Evolutionary conservation across 2,329 filamentous ascomycete species (phyloP), one percentile per base, ranked within the genome.

Genomic region (Chrysosporium keratinophilum): DNA sequence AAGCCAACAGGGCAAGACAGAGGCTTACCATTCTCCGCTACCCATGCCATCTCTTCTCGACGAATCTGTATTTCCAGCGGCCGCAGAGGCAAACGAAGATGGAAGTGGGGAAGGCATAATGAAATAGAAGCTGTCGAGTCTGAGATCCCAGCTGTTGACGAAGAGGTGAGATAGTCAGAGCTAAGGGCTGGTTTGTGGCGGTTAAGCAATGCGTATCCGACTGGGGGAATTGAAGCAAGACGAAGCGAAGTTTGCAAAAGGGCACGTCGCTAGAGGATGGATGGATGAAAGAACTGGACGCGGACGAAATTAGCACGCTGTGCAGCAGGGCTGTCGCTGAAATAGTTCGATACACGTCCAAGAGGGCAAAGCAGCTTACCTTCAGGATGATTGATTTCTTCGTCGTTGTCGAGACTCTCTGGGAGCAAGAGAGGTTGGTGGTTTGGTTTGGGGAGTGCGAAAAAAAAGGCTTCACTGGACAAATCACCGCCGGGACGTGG

Each of bases 81-180:
- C 86, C 64, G 86, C 86, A 67, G 86, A 88, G 69, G 86, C 86
- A 74, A 90, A 90, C 77, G 84, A 89, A 63, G 86, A 88, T 64
- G 85, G 83, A 70, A 88, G 79, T 74, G 85, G 83, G 69, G 83
- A 81, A 74, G 84, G 80, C 85, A 88, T 79, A 64, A 61, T 71
- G 63, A 54, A 54, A 57, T 56, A 54, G 55, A 58, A 43, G 33
- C 31, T 19, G 14, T 46, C 42, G 17, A 43, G 5, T 45, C 41
- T 52, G 4, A 20, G 23, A 19, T 52, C 17, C 31, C 33, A 33
- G 33, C 42, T 39, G 17, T 15, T 11, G 9, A 14, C 40, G 40
- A 40, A 14, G 39, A 41, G n/a, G 42, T 37, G 23, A 23, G 37
- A 11, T 23, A 50, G 20, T 6, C 17, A 23, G 39, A 31, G 41